Percentiles rank a stretch among this genome's conserved stretches.
Evolutionary conservation across 805 yeast genomes (phyloP).

Genomic region (Pichia exigua): DNA sequence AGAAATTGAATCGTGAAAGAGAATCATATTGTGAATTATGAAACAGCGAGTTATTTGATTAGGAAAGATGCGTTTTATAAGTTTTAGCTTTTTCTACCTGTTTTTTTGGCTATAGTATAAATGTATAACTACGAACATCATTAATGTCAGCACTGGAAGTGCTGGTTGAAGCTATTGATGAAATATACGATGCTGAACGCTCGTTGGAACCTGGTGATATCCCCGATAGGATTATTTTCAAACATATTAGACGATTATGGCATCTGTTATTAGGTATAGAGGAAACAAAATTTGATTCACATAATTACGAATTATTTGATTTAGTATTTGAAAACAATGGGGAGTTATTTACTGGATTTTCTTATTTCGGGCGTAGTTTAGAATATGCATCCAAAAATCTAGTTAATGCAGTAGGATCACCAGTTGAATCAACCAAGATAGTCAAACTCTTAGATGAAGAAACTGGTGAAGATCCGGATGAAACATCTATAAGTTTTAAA

Average conservation of each 20-base stretch:
- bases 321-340: conserved; percentile 6
- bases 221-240: conserved; percentile 6
- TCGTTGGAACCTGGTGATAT: not conserved
- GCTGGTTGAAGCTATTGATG: conserved; percentile 12
- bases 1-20: not conserved
- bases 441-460: conserved; percentile 3
- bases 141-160: conserved; percentile 10
- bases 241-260: conserved; percentile 18
- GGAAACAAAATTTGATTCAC: conserved; percentile 14
- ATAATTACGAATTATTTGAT: conserved; percentile 13
- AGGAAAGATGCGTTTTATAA: not conserved
- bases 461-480: not conserved
- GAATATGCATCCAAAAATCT: not conserved
- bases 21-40: not conserved
- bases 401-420: conserved; percentile 3
- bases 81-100: not conserved
- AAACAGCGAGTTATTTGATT: not conserved
- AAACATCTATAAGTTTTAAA: conserved; percentile 5
- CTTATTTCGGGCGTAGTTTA: conserved; percentile 1
- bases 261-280: conserved; percentile 21
- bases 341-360: not conserved
- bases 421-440: not conserved
- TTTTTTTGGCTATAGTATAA: no score
- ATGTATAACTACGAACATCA: not conserved
- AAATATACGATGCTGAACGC: conserved; percentile 10